Evolutionary conservation across 148 eudicot species (phyloP).

Genomic region (Vaccinium darrowii): DNA sequence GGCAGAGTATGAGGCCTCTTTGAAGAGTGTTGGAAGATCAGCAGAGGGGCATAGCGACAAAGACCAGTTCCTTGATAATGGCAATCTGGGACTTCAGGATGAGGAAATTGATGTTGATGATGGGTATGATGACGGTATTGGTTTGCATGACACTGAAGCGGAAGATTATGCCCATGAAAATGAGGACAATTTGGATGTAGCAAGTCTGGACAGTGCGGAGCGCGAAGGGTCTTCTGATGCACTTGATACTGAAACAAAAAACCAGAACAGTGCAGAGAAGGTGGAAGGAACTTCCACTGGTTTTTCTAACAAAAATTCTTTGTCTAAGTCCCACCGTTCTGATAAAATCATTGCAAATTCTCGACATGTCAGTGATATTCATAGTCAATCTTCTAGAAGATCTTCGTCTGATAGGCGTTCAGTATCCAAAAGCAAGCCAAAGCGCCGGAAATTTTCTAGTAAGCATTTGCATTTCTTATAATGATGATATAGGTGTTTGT

Average conservation of each 20-base stretch:
- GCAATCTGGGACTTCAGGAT: slow-evolving; percentile 30
- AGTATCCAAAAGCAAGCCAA: slow-evolving; percentile 54
- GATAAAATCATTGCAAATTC: slow-evolving; percentile 31
- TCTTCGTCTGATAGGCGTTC: slow-evolving; percentile 41
- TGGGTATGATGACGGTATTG: slow-evolving; percentile 92
- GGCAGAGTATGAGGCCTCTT: slow-evolving; percentile 83
- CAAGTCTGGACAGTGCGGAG: slow-evolving; percentile 37
- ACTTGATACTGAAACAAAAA: slow-evolving; percentile 24
- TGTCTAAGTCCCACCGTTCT: slow-evolving; percentile 31
- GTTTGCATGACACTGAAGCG: slow-evolving; percentile 56
- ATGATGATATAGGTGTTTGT: not conserved
- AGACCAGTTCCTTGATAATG: slow-evolving; percentile 36
- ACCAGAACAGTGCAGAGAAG: slow-evolving; percentile 31
- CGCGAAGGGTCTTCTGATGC: slow-evolving; percentile 27
- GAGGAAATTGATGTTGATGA: slow-evolving; percentile 62
- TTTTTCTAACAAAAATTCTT: slow-evolving; percentile 30
- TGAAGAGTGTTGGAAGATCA: slow-evolving; percentile 51
- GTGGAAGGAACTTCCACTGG: slow-evolving; percentile 39
- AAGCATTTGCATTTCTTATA: slow-evolving; percentile 9
- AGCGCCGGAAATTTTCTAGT: slow-evolving; percentile 65
- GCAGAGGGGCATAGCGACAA: slow-evolving; percentile 29
- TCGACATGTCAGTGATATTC: slow-evolving; percentile 32
- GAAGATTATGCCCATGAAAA: slow-evolving; percentile 57
- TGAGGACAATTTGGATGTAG: slow-evolving; percentile 26
- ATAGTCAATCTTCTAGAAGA: slow-evolving; percentile 40